phyloP scores from a whole-genome alignment of 805 yeast genomes.

The Ogataea minuta region DNA sequence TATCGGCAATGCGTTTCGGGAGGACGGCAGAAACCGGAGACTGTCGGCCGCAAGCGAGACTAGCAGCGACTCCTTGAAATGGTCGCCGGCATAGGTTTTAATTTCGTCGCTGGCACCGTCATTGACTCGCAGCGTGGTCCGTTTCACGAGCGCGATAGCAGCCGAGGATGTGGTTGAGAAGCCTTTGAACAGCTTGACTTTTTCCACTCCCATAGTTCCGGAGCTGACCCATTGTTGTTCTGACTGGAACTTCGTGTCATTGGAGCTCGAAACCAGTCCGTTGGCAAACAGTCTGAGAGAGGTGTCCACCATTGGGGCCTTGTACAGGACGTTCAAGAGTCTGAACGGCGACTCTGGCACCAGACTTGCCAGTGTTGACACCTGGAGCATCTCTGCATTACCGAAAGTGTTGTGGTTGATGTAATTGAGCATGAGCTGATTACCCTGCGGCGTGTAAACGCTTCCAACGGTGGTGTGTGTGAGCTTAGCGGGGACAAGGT shows the following conservation, averaged over 20 bases:
- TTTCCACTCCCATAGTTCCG: slow-evolving; percentile 50
- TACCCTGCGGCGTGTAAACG: slow-evolving; percentile 34
- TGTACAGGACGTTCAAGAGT: slow-evolving; percentile 49
- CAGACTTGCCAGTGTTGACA: slow-evolving; percentile 47
- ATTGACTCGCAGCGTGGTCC: slow-evolving; percentile 51
- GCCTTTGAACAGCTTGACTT: slow-evolving; percentile 10
- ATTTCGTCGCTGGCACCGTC: slow-evolving; percentile 55
- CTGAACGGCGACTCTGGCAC: slow-evolving; percentile 51
- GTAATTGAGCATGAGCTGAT: slow-evolving; percentile 35
- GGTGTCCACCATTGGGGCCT: slow-evolving; percentile 44
- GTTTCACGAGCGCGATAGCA: slow-evolving; percentile 61
- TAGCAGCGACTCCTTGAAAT: slow-evolving; percentile 53
- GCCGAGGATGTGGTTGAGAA: slow-evolving; percentile 23
- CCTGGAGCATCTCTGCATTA: slow-evolving; percentile 60
- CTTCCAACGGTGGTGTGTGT: slow-evolving; percentile 35
- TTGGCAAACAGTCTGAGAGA: slow-evolving; percentile 46
- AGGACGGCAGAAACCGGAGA: slow-evolving; percentile 36
- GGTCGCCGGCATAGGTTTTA: slow-evolving; percentile 60
- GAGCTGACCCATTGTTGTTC: slow-evolving; percentile 52
- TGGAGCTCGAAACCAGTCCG: slow-evolving; percentile 50
- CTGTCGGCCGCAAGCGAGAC: slow-evolving; percentile 44
- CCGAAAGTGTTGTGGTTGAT: slow-evolving; percentile 55
- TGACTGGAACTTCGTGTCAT: slow-evolving; percentile 47
- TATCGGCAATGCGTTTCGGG: slow-evolving; percentile 42
- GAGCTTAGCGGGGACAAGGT: slow-evolving; percentile 33